Percentiles rank a stretch among this genome's conserved stretches.
Evolutionary conservation across 805 yeast species (phyloP).

Genomic region (Yarrowia deformans): DNA sequence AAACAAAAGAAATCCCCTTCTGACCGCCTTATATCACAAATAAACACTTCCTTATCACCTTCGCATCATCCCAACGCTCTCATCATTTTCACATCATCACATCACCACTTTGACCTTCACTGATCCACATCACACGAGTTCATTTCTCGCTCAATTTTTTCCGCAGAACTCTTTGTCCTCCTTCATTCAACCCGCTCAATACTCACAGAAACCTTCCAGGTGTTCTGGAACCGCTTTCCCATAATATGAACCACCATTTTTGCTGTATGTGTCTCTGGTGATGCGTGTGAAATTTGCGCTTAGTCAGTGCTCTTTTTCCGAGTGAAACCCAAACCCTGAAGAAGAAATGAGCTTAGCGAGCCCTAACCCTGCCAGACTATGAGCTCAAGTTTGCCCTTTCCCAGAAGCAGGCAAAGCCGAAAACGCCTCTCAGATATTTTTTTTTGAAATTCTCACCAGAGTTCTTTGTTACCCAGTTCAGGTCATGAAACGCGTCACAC

Average conservation of each 20-base stretch:
- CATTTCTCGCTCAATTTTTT: background rate
- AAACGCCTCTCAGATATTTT: too few relatives aligned
- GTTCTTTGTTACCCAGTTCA: too few relatives aligned
- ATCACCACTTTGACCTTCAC: too few relatives aligned
- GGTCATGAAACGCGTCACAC: background rate
- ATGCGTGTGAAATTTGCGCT: slow-evolving; percentile 37
- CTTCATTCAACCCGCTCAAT: background rate
- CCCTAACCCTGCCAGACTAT: slow-evolving; percentile 20
- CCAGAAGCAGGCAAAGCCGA: too few relatives aligned
- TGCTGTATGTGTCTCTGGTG: slow-evolving; percentile 21
- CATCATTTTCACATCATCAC: background rate
- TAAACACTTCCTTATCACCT: too few relatives aligned
- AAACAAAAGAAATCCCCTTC: too few relatives aligned
- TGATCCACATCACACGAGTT: too few relatives aligned
- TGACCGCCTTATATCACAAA: too few relatives aligned
- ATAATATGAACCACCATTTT: slow-evolving; percentile 40
- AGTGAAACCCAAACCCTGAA: too few relatives aligned
- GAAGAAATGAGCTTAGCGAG: background rate
- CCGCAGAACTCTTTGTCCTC: background rate
- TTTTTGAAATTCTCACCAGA: too few relatives aligned
- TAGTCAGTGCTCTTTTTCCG: background rate
- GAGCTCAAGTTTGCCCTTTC: too few relatives aligned
- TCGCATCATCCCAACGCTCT: too few relatives aligned
- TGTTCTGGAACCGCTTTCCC: slow-evolving; percentile 40
- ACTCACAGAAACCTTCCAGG: slow-evolving; percentile 39